Conservation (phyloP, 495 filamentous ascomycete genomes). For the Neurospora cerealis region DNA sequence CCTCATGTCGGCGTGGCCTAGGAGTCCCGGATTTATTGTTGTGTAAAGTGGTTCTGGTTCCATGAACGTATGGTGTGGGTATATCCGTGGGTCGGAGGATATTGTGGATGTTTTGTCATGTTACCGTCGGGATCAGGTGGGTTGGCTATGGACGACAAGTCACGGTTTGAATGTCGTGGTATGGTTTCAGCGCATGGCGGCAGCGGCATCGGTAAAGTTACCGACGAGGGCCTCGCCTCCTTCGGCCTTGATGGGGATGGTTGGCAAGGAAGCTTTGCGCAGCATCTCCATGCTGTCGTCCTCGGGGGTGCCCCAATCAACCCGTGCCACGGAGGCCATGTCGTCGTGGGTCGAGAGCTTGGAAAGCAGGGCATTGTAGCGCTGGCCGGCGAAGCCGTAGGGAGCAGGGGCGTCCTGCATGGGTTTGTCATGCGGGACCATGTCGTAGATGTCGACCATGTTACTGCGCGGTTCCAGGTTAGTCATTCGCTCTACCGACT, state of each 20-base stretch:
- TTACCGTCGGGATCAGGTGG: background rate
- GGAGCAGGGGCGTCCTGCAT: slow-evolving; percentile 18
- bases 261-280: slow-evolving; percentile 15
- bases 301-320: slow-evolving; percentile 37
- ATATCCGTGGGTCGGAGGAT: background rate
- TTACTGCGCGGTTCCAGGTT: slow-evolving; percentile 30
- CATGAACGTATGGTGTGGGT: background rate
- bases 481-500: slow-evolving; percentile 14
- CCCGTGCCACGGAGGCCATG: slow-evolving; percentile 24
- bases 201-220: slow-evolving; percentile 41
- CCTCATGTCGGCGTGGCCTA: background rate
- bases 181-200: slow-evolving; percentile 26
- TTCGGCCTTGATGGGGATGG: slow-evolving; percentile 32
- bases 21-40: background rate
- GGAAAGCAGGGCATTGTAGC: slow-evolving; percentile 43
- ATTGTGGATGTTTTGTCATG: background rate
- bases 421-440: slow-evolving; percentile 35
- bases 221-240: slow-evolving; percentile 36
- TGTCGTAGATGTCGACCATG: slow-evolving; percentile 51
- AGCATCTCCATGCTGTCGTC: slow-evolving; percentile 37
- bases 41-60: background rate
- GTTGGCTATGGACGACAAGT: background rate
- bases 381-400: slow-evolving; percentile 32
- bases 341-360: slow-evolving; percentile 36
- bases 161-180: background rate